phyloP scores from a whole-genome alignment of 208 protist genomes.

The Leishmania mexicana region DNA sequence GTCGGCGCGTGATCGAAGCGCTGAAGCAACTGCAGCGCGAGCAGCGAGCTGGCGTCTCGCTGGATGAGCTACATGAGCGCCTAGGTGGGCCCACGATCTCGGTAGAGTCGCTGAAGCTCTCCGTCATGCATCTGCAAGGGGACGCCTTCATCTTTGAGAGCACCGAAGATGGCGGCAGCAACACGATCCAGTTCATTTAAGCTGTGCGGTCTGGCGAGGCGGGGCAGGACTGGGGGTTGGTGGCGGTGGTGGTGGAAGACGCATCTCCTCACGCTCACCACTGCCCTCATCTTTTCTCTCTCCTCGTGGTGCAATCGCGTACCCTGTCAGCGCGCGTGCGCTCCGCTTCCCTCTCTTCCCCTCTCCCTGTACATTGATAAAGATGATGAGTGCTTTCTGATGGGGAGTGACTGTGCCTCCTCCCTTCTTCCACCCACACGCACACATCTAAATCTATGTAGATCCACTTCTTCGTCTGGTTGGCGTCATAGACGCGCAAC shows the following conservation, averaged over 20 bases:
- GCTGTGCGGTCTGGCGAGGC: too few relatives aligned
- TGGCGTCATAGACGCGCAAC: neutral
- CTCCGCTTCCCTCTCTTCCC: neutral
- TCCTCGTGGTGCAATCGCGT: neutral
- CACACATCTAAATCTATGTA: neutral
- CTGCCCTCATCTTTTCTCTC: constrained; percentile 1
- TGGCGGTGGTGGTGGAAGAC: neutral
- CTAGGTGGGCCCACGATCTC: constrained; percentile 37
- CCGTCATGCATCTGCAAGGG: constrained; percentile 57
- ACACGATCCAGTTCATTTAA: constrained; percentile 80
- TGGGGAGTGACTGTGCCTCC: neutral
- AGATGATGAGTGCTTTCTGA: neutral
- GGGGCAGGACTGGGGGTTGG: too few relatives aligned
- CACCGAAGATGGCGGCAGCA: constrained; percentile 51
- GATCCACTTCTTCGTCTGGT: neutral
- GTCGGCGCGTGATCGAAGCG: constrained; percentile 45
- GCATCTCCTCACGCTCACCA: neutral
- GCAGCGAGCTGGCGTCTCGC: constrained; percentile 45
- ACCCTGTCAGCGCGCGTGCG: neutral
- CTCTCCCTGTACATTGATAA: neutral
- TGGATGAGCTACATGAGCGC: constrained; percentile 59
- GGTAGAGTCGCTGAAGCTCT: constrained; percentile 40
- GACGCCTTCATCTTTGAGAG: constrained; percentile 82
- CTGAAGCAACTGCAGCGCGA: constrained; percentile 73
- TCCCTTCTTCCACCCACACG: neutral